These are phyloP conservation scores for Tetragonia tetragonoides DNA, from an alignment of 148 eudicot species.

Conservation along the genomic window DNA sequence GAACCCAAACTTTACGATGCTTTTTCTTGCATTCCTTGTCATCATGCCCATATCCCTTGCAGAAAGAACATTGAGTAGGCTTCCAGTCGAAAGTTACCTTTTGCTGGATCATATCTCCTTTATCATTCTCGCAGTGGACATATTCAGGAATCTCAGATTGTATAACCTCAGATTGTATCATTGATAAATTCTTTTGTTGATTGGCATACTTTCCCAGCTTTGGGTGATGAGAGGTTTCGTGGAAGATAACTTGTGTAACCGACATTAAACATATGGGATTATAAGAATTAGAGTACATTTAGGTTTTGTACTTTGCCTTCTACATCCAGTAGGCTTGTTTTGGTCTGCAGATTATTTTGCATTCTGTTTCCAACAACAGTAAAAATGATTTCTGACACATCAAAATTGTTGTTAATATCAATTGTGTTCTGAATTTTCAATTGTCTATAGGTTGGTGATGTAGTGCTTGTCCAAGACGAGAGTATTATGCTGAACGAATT, in stretches of 20 bases:
- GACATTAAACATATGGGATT: background rate
- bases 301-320: background rate
- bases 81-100: too few species aligned
- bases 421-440: conserved; percentile 6
- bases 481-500: conserved; percentile 45
- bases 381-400: background rate
- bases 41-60: too few species aligned
- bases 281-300: background rate
- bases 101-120: too few species aligned
- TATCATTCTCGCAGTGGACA: too few species aligned
- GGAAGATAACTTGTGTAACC: background rate
- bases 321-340: background rate
- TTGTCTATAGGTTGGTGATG: conserved; percentile 68
- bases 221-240: background rate
- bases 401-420: background rate
- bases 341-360: background rate
- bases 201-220: background rate
- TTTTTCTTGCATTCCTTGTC: too few species aligned
- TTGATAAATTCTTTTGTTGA: background rate
- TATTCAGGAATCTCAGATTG: too few species aligned
- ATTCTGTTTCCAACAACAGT: background rate
- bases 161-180: too few species aligned
- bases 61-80: too few species aligned
- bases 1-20: too few species aligned
- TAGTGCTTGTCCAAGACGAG: conserved; percentile 64